phyloP scores from a whole-genome alignment of 441 rosid genomes.

The Erodium moschatum region DNA sequence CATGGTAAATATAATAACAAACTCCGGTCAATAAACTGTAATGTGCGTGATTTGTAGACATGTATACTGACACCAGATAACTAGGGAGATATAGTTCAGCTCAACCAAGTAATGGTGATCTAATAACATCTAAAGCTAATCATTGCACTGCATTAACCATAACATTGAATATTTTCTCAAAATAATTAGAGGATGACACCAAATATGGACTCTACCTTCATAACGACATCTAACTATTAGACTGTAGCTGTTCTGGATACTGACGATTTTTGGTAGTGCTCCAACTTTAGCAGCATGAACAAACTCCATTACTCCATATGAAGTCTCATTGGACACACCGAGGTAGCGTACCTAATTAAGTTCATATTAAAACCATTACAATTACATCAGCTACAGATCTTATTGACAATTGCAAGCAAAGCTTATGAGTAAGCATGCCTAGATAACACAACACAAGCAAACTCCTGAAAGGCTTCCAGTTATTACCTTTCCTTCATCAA shows the following conservation, averaged over 20 bases:
- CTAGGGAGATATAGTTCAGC: too few species aligned
- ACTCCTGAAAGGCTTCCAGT: too few species aligned
- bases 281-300: slow-evolving; percentile 67
- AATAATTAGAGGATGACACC: background rate
- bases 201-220: slow-evolving; percentile 42
- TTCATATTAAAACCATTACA: slow-evolving; percentile 16
- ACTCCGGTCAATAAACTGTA: background rate
- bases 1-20: slow-evolving; percentile 11
- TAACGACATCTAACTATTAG: slow-evolving; percentile 53
- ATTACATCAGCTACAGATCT: background rate
- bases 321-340: slow-evolving; percentile 85
- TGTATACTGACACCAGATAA: too few species aligned
- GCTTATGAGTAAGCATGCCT: too few species aligned
- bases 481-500: slow-evolving; percentile 77
- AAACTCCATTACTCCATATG: slow-evolving; percentile 93
- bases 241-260: slow-evolving; percentile 84
- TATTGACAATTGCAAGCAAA: background rate
- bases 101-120: too few species aligned
- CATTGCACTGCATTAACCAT: background rate
- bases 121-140: background rate
- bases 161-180: background rate
- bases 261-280: slow-evolving; percentile 80
- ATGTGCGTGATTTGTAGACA: background rate
- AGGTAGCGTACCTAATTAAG: slow-evolving; percentile 61
- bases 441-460: too few species aligned